phyloP scores from a whole-genome alignment of 2,329 filamentous ascomycete species.

The Thermothelomyces thermophilus region DNA sequence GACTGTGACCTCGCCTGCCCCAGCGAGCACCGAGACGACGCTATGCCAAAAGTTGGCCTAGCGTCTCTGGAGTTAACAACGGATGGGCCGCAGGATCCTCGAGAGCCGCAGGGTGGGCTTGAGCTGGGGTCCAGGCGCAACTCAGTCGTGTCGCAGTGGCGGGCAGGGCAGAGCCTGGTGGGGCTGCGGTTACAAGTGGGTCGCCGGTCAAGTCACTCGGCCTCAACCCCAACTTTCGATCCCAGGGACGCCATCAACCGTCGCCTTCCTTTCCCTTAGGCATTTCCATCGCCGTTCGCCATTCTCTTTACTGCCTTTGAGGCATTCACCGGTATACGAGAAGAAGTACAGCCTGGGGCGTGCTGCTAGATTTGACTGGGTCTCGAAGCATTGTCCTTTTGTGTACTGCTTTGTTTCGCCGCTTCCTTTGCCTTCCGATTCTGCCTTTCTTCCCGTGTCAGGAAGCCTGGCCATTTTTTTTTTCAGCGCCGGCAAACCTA shows the following conservation, averaged over 20 bases:
- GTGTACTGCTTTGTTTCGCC: conserved; percentile 1
- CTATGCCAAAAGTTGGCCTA: not conserved
- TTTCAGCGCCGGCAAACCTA: conserved; percentile 24
- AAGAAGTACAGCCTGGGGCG: not conserved
- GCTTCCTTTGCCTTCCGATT: not conserved
- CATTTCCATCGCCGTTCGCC: not conserved
- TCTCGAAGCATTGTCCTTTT: not conserved
- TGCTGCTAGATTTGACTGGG: not conserved
- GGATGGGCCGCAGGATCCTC: not conserved
- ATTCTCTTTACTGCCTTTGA: not conserved
- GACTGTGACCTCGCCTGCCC: conserved; percentile 10
- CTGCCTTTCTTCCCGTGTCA: not conserved
- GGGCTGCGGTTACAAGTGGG: conserved; percentile 1
- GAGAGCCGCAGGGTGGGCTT: not conserved
- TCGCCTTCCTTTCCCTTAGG: not conserved
- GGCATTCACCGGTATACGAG: not conserved
- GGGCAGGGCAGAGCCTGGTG: not conserved
- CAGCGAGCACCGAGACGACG: not conserved
- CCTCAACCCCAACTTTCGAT: not conserved
- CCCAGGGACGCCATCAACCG: not conserved
- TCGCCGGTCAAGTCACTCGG: conserved; percentile 15
- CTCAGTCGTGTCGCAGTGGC: not conserved
- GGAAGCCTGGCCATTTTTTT: conserved; percentile 27
- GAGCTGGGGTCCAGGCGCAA: not conserved
- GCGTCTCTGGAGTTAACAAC: not conserved